Percentiles rank a stretch among this genome's conserved stretches.
These are phyloP conservation scores for Tolypocladium guangdongense DNA, from an alignment of 2,329 filamentous ascomycete species.

Conservation along the genomic window DNA sequence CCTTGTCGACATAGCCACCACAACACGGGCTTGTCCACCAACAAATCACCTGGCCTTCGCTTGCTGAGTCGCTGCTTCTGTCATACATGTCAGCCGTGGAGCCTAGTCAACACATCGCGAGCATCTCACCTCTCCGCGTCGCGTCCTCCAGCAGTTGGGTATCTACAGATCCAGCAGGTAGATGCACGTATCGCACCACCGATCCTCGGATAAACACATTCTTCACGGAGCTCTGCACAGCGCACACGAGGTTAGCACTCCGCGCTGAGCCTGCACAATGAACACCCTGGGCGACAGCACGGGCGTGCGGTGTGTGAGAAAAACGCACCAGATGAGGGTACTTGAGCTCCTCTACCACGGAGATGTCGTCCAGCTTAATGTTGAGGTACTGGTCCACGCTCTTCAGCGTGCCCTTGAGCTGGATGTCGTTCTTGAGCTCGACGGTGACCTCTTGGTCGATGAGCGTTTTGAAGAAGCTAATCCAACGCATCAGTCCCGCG, in stretches of 20 bases:
- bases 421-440: constrained; percentile 98
- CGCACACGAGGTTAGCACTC: constrained; percentile 1
- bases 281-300: neutral
- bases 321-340: constrained; percentile 76
- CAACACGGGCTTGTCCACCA: neutral
- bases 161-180: constrained; percentile 74
- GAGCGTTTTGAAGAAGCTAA: constrained; percentile 95
- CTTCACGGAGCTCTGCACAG: constrained; percentile 60
- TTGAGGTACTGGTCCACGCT: constrained; percentile 98
- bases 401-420: constrained; percentile 89
- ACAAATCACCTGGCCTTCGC: constrained; percentile 40
- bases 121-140: constrained; percentile 62
- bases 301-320: neutral
- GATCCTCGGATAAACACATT: constrained; percentile 94
- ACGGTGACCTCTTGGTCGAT: constrained; percentile 96
- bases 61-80: constrained; percentile 47
- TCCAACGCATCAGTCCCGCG: neutral
- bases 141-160: constrained; percentile 83
- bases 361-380: constrained; percentile 95
- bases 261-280: neutral
- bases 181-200: constrained; percentile 84
- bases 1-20: neutral
- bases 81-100: neutral
- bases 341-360: constrained; percentile 83
- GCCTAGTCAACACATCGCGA: neutral